Evolutionary conservation across 2,329 filamentous ascomycete genomes (phyloP).

Genomic region (Fusarium praegraminearum): DNA sequence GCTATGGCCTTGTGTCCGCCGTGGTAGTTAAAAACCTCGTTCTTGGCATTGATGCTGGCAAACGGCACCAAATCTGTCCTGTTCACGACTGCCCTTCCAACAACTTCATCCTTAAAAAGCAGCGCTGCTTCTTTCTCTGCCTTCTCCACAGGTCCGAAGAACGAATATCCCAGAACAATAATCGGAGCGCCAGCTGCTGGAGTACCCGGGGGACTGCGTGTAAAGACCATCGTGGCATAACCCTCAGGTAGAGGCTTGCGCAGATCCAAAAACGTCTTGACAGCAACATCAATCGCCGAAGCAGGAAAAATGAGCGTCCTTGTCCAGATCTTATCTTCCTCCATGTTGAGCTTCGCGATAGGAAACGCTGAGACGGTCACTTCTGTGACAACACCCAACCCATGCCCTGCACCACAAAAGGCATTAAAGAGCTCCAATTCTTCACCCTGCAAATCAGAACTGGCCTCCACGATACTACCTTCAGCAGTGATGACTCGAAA

Average conservation of each 20-base stretch:
- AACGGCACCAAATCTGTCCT: conserved; percentile 43
- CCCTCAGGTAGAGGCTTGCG: conserved; percentile 26
- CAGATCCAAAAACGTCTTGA: conserved; percentile 42
- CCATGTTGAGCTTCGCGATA: conserved; percentile 45
- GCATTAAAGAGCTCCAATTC: conserved; percentile 49
- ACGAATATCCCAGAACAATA: conserved; percentile 42
- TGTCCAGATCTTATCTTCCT: conserved; percentile 50
- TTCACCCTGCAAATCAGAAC: conserved; percentile 22
- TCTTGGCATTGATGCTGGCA: conserved; percentile 39
- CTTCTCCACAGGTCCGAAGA: conserved; percentile 42
- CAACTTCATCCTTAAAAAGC: conserved; percentile 34
- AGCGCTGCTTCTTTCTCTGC: conserved; percentile 41
- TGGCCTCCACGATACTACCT: conserved; percentile 32
- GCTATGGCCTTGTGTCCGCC: conserved; percentile 50
- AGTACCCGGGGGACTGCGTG: conserved; percentile 48
- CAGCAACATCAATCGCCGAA: conserved; percentile 36
- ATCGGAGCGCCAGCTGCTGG: conserved; percentile 49
- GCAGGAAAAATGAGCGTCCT: conserved; percentile 49
- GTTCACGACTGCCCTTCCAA: conserved; percentile 38
- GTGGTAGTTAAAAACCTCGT: conserved; percentile 43
- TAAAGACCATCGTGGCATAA: conserved; percentile 42
- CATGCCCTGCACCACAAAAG: conserved; percentile 53
- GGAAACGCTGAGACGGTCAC: conserved; percentile 44
- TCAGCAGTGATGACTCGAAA: conserved; percentile 47
- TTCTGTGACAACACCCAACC: conserved; percentile 51